Conservation (phyloP, 2,329 filamentous ascomycete genomes). For the Sclerotinia minor region DNA sequence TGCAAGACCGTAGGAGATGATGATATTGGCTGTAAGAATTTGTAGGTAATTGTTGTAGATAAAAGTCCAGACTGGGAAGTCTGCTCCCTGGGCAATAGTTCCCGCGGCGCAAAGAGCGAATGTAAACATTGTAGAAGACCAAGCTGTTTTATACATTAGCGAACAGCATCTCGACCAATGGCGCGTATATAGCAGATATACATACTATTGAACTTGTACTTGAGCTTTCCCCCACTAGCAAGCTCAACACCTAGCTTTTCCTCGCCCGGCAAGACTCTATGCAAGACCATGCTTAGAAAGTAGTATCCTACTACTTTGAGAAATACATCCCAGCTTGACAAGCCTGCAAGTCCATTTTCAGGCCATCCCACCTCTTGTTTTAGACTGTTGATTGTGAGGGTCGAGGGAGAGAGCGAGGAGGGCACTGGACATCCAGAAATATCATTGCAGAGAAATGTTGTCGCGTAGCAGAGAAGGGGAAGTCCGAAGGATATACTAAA, state of each 20-base stretch:
- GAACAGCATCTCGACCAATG: background rate
- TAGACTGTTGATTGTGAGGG: conserved; percentile 68
- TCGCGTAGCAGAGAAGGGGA: conserved; percentile 74
- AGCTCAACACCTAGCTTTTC: conserved; percentile 71
- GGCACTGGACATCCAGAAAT: conserved; percentile 87
- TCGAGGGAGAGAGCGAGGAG: conserved; percentile 71
- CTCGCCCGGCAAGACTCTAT: conserved; percentile 73
- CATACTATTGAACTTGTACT: conserved; percentile 78
- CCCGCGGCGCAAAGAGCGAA: conserved; percentile 71
- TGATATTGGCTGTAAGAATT: conserved; percentile 77
- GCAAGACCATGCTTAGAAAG: conserved; percentile 69
- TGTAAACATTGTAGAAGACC: conserved; percentile 72
- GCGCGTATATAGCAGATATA: background rate
- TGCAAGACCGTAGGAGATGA: conserved; percentile 72
- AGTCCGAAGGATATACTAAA: conserved; percentile 77
- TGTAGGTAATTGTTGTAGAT: conserved; percentile 89
- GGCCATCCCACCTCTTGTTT: conserved; percentile 85
- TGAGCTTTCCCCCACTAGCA: conserved; percentile 68
- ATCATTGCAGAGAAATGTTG: conserved; percentile 89
- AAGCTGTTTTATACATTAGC: conserved; percentile 53
- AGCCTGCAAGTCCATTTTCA: conserved; percentile 63
- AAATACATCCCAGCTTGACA: conserved; percentile 69
- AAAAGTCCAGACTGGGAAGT: conserved; percentile 89
- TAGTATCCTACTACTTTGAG: conserved; percentile 78
- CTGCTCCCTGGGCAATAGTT: conserved; percentile 72